These are phyloP conservation scores for Apiospora aurea DNA, from an alignment of 2,329 filamentous ascomycete genomes.

Conservation along the genomic window DNA sequence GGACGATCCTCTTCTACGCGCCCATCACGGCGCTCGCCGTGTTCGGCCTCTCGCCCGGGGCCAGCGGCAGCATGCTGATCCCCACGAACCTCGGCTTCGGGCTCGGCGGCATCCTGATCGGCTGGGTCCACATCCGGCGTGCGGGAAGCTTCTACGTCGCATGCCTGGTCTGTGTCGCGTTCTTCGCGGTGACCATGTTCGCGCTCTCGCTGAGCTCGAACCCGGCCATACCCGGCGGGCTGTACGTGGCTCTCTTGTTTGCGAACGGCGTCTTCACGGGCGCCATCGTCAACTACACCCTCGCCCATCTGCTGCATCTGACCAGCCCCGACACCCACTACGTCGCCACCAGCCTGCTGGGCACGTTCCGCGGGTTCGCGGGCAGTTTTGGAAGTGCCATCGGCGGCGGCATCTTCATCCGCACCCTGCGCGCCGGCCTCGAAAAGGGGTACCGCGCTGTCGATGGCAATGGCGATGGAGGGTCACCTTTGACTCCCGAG, in stretches of 20 bases:
- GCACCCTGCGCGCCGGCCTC: slow-evolving; percentile 63
- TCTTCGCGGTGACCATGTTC: slow-evolving; percentile 69
- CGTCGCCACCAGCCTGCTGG: slow-evolving; percentile 76
- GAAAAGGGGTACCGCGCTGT: slow-evolving; percentile 61
- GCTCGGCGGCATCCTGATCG: slow-evolving; percentile 74
- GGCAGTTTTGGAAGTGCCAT: slow-evolving; percentile 83
- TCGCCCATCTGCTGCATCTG: slow-evolving; percentile 80
- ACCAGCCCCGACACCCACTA: slow-evolving; percentile 72
- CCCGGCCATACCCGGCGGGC: slow-evolving; percentile 53
- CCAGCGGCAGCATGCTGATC: slow-evolving; percentile 77
- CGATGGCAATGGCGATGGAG: no score
- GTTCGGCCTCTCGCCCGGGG: slow-evolving; percentile 70
- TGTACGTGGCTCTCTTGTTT: slow-evolving; percentile 69
- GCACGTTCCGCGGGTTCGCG: slow-evolving; percentile 83
- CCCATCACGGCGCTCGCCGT: slow-evolving; percentile 83
- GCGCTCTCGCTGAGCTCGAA: slow-evolving; percentile 61
- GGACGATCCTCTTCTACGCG: slow-evolving; percentile 81
- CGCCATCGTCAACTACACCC: slow-evolving; percentile 78
- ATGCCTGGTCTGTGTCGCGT: slow-evolving; percentile 62
- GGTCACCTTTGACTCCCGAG: slow-evolving; percentile 39
- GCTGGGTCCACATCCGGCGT: slow-evolving; percentile 77
- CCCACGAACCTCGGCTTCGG: slow-evolving; percentile 85
- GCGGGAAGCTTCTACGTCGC: slow-evolving; percentile 76
- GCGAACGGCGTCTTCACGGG: slow-evolving; percentile 77
- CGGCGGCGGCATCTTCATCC: slow-evolving; percentile 77